Conservation (phyloP, 2,329 filamentous ascomycete species). For the Neurospora sp. region DNA sequence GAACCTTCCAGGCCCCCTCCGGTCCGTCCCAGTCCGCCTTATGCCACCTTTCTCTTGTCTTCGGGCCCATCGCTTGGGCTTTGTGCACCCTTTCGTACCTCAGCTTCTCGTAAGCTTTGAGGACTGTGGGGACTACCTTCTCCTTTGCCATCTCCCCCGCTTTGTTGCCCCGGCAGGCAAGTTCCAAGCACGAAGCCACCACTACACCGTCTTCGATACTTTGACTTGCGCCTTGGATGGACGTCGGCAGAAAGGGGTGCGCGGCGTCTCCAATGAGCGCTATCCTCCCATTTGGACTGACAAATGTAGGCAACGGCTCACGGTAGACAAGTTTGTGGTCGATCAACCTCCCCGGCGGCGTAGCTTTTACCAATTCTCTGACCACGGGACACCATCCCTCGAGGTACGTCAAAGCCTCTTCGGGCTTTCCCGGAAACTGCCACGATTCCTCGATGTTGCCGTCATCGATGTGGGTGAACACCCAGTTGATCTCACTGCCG, state of each 20-base stretch:
- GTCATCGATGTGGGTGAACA: conserved; percentile 37
- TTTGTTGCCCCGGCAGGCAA: conserved; percentile 8
- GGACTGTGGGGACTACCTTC: conserved; percentile 15
- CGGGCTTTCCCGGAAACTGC: conserved; percentile 32
- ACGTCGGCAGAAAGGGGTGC: conserved; percentile 31
- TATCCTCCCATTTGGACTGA: conserved; percentile 25
- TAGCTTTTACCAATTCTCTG: conserved; percentile 28
- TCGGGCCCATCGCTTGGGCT: conserved; percentile 24
- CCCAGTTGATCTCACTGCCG: conserved; percentile 43
- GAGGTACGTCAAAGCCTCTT: conserved; percentile 33
- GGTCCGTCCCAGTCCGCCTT: conserved; percentile 21
- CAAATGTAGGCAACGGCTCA: conserved; percentile 24
- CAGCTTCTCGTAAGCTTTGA: conserved; percentile 22
- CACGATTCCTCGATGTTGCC: conserved; percentile 37
- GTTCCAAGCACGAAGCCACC: conserved; percentile 25
- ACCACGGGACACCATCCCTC: conserved; percentile 31
- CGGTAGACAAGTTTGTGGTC: conserved; percentile 21
- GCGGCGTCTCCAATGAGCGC: conserved; percentile 31
- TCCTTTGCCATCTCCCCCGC: neutral
- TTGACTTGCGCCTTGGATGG: conserved; percentile 30
- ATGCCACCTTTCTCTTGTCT: conserved; percentile 24
- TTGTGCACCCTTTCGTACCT: conserved; percentile 22
- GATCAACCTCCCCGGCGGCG: conserved; percentile 17
- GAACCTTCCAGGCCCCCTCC: conserved; percentile 19
- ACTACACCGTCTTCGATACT: conserved; percentile 30